Conservation (phyloP, 805 yeast species). For the Cyberlindnera maclurae region DNA sequence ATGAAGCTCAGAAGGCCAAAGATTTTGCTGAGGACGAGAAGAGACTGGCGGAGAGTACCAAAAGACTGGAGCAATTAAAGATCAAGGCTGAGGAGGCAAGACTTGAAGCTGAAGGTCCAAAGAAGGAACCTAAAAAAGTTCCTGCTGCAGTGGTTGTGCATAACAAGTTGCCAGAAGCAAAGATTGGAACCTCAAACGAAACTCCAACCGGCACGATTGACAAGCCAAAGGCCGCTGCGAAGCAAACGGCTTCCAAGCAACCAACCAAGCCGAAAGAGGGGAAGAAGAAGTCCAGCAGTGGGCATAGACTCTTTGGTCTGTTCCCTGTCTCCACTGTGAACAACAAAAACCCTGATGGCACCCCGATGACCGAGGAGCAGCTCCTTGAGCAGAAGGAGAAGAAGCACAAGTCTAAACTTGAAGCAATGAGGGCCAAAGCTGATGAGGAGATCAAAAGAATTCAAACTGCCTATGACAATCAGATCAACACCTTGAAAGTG, state of each 20-base stretch:
- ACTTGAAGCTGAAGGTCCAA: conserved; percentile 12
- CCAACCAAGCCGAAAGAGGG: conserved; percentile 2
- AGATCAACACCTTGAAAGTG: conserved; percentile 17
- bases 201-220: conserved; percentile 1
- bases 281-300: conserved; percentile 2
- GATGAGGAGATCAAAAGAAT: conserved; percentile 15
- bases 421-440: conserved; percentile 11
- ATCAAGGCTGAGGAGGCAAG: conserved; percentile 9
- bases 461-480: conserved; percentile 14
- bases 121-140: conserved; percentile 4
- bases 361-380: conserved; percentile 17
- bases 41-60: conserved; percentile 6
- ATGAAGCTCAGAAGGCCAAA: conserved; percentile 7
- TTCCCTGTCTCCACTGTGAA: conserved; percentile 8
- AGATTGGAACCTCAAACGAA: neutral
- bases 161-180: conserved; percentile 1
- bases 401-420: conserved; percentile 13
- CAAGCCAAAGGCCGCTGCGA: conserved; percentile 5
- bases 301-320: conserved; percentile 10
- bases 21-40: conserved; percentile 5
- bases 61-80: conserved; percentile 11
- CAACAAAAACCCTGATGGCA: conserved; percentile 9
- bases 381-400: conserved; percentile 13
- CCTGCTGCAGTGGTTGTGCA: neutral
- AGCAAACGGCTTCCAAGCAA: neutral